These are phyloP conservation scores for Waltergamsia citrina DNA, from an alignment of 2,329 filamentous ascomycete species.

Conservation along the genomic window DNA sequence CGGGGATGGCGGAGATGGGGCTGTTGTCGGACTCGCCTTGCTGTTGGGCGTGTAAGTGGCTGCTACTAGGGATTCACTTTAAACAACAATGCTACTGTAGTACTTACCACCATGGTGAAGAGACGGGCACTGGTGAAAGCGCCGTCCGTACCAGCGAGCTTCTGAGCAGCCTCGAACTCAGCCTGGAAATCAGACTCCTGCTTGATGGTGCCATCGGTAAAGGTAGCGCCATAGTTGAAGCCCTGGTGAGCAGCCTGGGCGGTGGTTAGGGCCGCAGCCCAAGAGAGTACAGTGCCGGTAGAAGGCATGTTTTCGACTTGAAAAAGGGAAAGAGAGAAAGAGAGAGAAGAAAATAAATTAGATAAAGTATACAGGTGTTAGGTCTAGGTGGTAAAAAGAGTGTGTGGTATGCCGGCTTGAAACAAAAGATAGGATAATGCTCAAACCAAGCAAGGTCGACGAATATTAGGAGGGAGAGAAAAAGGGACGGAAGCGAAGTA, in stretches of 20 bases:
- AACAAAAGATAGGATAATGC: no score
- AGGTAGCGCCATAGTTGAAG: constrained; percentile 65
- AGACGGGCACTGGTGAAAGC: constrained; percentile 59
- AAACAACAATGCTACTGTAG: no score
- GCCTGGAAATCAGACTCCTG: constrained; percentile 55
- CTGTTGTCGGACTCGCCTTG: constrained; percentile 57
- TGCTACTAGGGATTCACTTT: constrained; percentile 1
- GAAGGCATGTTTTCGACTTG: constrained; percentile 4
- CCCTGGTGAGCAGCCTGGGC: constrained; percentile 40
- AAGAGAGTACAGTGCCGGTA: constrained; percentile 17
- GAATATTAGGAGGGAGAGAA: no score
- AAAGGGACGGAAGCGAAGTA: no score
- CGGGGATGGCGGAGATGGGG: constrained; percentile 66
- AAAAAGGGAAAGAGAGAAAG: no score
- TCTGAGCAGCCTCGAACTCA: constrained; percentile 57
- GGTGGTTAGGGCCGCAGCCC: constrained; percentile 23
- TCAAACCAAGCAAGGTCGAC: no score
- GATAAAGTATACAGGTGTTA: no score
- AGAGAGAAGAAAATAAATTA: no score
- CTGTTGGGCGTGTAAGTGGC: constrained; percentile 19
- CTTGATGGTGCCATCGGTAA: constrained; percentile 51
- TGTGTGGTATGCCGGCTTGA: no score
- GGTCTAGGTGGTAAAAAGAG: no score
- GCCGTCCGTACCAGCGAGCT: constrained; percentile 52
- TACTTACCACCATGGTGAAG: constrained; percentile 58